Conservation (phyloP, 1,139 yeast genomes). For the Hansenula lynferdii region DNA sequence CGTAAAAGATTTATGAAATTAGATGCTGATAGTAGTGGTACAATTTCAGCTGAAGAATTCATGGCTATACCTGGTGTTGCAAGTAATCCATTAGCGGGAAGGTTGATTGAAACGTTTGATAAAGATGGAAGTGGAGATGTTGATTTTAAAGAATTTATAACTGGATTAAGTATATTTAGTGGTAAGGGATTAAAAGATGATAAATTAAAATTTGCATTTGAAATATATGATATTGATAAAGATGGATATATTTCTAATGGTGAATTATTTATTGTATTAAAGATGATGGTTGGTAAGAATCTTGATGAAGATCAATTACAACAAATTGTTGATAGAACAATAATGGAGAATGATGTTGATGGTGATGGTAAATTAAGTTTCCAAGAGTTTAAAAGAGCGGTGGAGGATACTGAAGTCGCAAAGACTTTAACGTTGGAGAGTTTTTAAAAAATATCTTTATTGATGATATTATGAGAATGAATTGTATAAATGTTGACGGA, state of each 20-base stretch:
- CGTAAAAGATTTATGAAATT: slow-evolving; percentile 92
- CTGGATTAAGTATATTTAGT: slow-evolving; percentile 86
- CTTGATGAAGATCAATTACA: slow-evolving; percentile 84
- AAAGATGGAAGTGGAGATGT: slow-evolving; percentile 90
- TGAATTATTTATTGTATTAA: slow-evolving; percentile 84
- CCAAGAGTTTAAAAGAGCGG: slow-evolving; percentile 77
- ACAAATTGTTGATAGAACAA: slow-evolving; percentile 92
- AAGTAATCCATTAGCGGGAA: slow-evolving; percentile 80
- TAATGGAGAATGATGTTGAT: slow-evolving; percentile 89
- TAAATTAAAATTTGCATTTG: slow-evolving; percentile 85
- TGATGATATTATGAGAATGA: too few species aligned
- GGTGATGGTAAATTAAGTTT: slow-evolving; percentile 87
- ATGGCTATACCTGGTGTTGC: slow-evolving; percentile 90
- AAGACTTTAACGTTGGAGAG: slow-evolving; percentile 46
- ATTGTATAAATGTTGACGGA: too few species aligned
- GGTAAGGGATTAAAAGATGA: slow-evolving; percentile 84
- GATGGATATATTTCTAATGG: slow-evolving; percentile 97
- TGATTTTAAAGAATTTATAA: slow-evolving; percentile 92
- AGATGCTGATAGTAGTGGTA: slow-evolving; percentile 90
- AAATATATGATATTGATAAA: slow-evolving; percentile 90
- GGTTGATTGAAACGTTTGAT: slow-evolving; percentile 94
- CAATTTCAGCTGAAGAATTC: slow-evolving; percentile 87
- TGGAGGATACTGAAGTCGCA: slow-evolving; percentile 63
- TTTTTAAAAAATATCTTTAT: slow-evolving; percentile 2
- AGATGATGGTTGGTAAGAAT: slow-evolving; percentile 96